Percentiles rank a stretch among this genome's conserved stretches.
Evolutionary conservation across 148 eudicot genomes (phyloP).

Genomic region (Dianthus caryophyllus): DNA sequence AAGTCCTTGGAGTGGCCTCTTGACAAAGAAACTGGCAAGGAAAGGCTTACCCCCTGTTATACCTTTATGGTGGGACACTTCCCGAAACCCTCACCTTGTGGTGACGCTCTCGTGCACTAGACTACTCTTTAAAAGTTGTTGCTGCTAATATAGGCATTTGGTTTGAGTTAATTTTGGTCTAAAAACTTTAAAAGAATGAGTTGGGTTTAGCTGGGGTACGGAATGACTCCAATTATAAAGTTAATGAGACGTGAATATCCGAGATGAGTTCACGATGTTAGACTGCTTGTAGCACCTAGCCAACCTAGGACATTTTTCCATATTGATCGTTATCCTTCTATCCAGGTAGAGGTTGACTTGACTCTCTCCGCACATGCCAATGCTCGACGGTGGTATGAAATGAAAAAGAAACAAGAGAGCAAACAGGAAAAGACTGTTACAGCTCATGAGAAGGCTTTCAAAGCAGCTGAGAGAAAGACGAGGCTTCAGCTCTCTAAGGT

Average conservation of each 20-base stretch:
- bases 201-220: too few species aligned
- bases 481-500: conserved; percentile 94
- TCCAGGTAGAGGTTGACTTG: conserved; percentile 91
- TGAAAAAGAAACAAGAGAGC: conserved; percentile 94
- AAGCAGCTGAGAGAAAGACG: conserved; percentile 97
- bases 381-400: conserved; percentile 95
- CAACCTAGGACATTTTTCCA: not conserved
- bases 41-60: too few species aligned
- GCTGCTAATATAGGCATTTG: too few species aligned
- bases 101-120: too few species aligned
- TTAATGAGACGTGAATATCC: not conserved
- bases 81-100: too few species aligned
- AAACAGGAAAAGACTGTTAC: conserved; percentile 91
- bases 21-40: too few species aligned
- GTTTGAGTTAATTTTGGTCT: too few species aligned
- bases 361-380: conserved; percentile 94
- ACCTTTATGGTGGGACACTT: too few species aligned
- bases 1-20: too few species aligned
- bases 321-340: conserved; percentile 10
- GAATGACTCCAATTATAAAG: not conserved
- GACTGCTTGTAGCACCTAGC: not conserved
- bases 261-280: conserved; percentile 4
- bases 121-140: too few species aligned
- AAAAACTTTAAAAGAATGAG: too few species aligned
- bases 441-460: conserved; percentile 98